These are phyloP conservation scores for Themeda triandra DNA, from an alignment of 176 grass and related monocot species.

Conservation along the genomic window DNA sequence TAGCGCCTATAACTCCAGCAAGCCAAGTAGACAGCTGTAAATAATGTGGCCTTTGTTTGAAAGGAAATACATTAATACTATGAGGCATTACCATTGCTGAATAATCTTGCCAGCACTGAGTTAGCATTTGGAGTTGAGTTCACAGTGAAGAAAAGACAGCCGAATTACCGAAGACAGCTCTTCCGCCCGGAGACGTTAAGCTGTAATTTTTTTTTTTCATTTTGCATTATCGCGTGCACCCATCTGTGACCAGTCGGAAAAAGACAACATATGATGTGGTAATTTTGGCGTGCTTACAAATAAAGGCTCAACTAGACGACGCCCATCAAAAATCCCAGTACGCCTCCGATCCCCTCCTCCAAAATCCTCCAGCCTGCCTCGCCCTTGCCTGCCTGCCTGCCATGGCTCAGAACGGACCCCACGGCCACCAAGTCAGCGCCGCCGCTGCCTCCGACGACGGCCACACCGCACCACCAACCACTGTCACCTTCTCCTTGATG, in stretches of 20 bases:
- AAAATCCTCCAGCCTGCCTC: background rate
- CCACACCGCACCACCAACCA: too few relatives aligned
- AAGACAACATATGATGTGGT: background rate
- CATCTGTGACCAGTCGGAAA: background rate
- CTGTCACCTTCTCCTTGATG: too few relatives aligned
- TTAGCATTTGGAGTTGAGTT: too few relatives aligned
- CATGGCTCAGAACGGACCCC: constrained; percentile 12
- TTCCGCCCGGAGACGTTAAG: background rate
- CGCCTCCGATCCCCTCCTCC: background rate
- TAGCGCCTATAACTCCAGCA: background rate
- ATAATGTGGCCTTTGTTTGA: background rate
- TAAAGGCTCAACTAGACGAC: background rate
- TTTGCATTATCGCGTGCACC: background rate
- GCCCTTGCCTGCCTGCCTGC: too few relatives aligned
- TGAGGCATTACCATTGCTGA: background rate
- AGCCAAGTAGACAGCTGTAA: background rate
- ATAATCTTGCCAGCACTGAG: too few relatives aligned
- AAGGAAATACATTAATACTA: background rate
- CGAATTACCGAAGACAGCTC: too few relatives aligned
- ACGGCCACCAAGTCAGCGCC: background rate
- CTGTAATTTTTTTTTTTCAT: background rate
- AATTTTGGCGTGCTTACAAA: background rate
- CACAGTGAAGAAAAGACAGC: too few relatives aligned
- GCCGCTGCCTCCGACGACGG: too few relatives aligned
- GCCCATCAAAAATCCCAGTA: background rate